phyloP scores from a whole-genome alignment of 225 moss, liverwort and hornwort genomes.

The Asterella californica region DNA sequence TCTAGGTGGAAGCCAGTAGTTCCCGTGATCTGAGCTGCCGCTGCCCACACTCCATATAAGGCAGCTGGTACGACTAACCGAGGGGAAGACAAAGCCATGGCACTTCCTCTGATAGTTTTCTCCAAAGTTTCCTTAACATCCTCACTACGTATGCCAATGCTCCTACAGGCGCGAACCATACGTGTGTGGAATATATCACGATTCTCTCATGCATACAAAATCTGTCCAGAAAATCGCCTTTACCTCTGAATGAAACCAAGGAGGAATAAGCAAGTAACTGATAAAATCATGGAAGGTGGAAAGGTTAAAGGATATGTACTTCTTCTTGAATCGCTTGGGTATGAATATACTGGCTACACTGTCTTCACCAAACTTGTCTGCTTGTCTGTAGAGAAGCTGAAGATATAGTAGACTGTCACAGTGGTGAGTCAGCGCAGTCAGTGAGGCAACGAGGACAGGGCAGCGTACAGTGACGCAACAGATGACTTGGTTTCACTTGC shows the following conservation, averaged over 20 bases:
- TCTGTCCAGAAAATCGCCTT: not conserved
- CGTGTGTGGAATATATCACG: not conserved
- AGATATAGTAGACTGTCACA: constrained; percentile 72
- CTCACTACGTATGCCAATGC: constrained; percentile 68
- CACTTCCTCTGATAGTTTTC: constrained; percentile 63
- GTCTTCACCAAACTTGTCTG: constrained; percentile 64
- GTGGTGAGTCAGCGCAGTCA: not conserved
- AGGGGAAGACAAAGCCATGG: constrained; percentile 68
- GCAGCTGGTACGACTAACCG: constrained; percentile 74
- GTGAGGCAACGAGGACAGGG: not conserved
- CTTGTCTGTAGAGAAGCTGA: constrained; percentile 71
- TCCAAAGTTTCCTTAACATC: constrained; percentile 68
- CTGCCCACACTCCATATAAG: constrained; percentile 49
- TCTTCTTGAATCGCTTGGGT: constrained; percentile 39
- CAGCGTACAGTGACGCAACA: not conserved
- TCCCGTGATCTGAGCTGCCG: constrained; percentile 27
- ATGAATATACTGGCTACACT: constrained; percentile 67
- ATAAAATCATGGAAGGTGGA: not conserved
- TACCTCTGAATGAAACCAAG: not conserved
- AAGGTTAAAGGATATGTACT: not conserved
- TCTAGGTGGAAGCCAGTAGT: constrained; percentile 34
- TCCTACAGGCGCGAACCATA: not conserved
- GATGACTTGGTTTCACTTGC: constrained; percentile 26
- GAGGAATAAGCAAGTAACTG: not conserved
- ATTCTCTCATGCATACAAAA: not conserved